These are phyloP conservation scores for Asparagopsis taxiformis DNA, from an alignment of 31 red algal species.

Conservation along the genomic window DNA sequence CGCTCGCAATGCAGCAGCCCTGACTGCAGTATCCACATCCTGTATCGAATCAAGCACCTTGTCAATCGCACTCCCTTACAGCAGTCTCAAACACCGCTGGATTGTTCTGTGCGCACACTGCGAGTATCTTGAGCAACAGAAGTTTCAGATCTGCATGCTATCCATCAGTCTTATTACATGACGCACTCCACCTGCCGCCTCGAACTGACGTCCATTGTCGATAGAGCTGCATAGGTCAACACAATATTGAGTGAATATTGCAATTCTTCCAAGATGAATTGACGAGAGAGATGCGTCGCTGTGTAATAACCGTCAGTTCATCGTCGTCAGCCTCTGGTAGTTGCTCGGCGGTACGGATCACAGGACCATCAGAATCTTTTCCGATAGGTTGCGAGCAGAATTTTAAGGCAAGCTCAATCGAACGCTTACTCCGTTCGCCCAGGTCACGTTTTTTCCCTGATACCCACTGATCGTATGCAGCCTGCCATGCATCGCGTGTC, in stretches of 20 bases:
- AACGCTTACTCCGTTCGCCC: not conserved
- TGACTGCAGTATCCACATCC: constrained; percentile 1
- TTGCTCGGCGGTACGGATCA: not conserved
- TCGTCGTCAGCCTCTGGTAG: constrained; percentile 31
- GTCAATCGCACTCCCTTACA: constrained; percentile 25
- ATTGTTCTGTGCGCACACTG: constrained; percentile 70
- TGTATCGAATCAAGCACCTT: constrained; percentile 6
- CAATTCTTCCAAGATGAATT: not conserved
- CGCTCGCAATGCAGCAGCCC: constrained; percentile 44
- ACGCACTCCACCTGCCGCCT: constrained; percentile 38
- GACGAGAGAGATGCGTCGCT: not conserved
- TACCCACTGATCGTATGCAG: not conserved
- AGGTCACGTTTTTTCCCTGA: not conserved
- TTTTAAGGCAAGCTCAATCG: not conserved
- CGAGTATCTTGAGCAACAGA: constrained; percentile 24
- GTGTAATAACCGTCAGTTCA: constrained; percentile 44
- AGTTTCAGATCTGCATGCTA: not conserved
- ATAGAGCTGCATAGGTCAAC: constrained; percentile 41
- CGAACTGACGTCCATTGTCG: constrained; percentile 61
- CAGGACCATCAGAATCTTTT: not conserved
- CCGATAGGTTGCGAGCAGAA: not conserved
- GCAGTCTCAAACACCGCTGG: constrained; percentile 45
- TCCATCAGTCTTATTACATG: constrained; percentile 23
- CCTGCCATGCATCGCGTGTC: not conserved
- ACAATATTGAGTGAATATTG: constrained; percentile 19